Evolutionary conservation across 1,139 yeast genomes (phyloP), one percentile per base, ranked within the genome.

Genomic region (Geotrichum macrosporum): DNA sequence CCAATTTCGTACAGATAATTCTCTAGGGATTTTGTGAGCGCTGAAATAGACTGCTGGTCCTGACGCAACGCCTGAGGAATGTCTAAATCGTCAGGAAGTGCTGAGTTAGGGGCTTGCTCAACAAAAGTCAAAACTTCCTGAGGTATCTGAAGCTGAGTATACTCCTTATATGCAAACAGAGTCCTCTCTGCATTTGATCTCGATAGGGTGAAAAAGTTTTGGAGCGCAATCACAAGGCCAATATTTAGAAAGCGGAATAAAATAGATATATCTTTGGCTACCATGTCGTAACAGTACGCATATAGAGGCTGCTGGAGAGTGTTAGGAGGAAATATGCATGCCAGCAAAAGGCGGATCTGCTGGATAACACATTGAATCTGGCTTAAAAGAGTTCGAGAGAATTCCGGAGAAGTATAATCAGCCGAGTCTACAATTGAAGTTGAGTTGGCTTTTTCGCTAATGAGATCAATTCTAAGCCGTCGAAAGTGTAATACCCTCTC

Each of bases 171-270:
- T 8, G 57, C 50, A 38, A 53, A 57, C 21, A 58, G 50, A 12
- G 61, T 57, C 19, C 59, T 44, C 43, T 57, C 60, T 12, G 62
- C 59, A 36, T 57, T 59, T 6, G 55, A 48, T 8, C 59, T 44
- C 4, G 56, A 50, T 19, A 58, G 53, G 6, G 54, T 50, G 39
- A 53, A 56, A 40, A 58, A 58, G 48, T 54, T 56, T 18, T 37
- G 60, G 27, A 57, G 49, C 8, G 60, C 54, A 19, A 50, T 50
- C 21, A 56, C 57, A 21, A 58, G 42, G 3, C 58, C 53, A 30
- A 47, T 40, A 41, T 56, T 57, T 26, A 58, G 47, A 44, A 57
- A 54, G 19, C 54, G 46, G 32, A 58, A 56, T 9, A 58, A 50
- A n/a, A 57, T 50, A 8, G 60, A 52, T 19, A 58, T 47, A 43